Conservation (phyloP, 2,329 filamentous ascomycete genomes). For the Colletotrichum graminicola region DNA sequence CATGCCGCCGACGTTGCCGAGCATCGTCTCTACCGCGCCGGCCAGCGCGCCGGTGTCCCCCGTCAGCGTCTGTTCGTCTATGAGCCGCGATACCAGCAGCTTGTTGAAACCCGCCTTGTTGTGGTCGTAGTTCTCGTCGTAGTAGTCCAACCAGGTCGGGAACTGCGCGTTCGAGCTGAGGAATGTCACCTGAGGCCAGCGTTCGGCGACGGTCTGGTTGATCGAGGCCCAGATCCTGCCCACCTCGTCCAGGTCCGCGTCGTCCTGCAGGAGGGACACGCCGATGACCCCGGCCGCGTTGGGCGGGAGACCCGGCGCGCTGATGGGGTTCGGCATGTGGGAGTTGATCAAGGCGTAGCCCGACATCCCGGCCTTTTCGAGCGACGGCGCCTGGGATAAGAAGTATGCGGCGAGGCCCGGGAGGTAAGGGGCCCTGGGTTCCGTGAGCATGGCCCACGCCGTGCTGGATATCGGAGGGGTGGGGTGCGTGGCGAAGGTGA, state of each 20-base stretch:
- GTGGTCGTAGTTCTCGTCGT: conserved; percentile 52
- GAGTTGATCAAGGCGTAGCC: conserved; percentile 56
- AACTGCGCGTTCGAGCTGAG: conserved; percentile 20
- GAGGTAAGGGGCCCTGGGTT: conserved; percentile 52
- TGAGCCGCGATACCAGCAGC: conserved; percentile 58
- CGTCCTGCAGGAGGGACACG: conserved; percentile 53
- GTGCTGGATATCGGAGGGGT: conserved; percentile 52
- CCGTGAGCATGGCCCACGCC: conserved; percentile 44
- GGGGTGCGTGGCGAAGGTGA: conserved; percentile 66
- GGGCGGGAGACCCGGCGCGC: conserved; percentile 48
- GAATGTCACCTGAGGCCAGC: conserved; percentile 51
- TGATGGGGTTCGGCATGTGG: conserved; percentile 51
- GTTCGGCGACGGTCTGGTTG: conserved; percentile 53
- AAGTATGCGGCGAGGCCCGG: conserved; percentile 62
- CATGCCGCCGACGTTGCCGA: conserved; percentile 46
- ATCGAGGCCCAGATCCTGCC: conserved; percentile 51
- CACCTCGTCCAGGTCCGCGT: conserved; percentile 47
- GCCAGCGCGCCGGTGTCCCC: conserved; percentile 51
- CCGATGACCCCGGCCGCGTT: conserved; percentile 53
- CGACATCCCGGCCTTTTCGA: conserved; percentile 65
- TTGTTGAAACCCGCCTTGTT: conserved; percentile 51
- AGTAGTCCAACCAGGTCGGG: conserved; percentile 55
- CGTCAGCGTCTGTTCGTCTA: conserved; percentile 54
- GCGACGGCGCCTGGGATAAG: conserved; percentile 58
- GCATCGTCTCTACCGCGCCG: conserved; percentile 53